Conservation (phyloP, 805 yeast species). For the Priceomyces medius region DNA sequence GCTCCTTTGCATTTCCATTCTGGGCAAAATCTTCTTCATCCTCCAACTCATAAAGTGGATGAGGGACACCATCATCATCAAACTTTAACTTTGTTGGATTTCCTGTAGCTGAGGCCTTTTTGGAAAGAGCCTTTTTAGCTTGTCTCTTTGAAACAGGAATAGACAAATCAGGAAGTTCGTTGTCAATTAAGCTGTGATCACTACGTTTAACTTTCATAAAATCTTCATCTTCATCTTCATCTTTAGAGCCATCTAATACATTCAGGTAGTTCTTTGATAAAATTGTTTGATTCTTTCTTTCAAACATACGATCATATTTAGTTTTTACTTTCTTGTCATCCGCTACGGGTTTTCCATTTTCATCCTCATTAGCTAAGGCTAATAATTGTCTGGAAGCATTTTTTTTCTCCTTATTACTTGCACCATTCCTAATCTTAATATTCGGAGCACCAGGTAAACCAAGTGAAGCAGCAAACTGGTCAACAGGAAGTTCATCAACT, state of each 20-base stretch:
- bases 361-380: slow-evolving; percentile 49
- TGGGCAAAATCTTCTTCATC: slow-evolving; percentile 83
- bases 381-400: slow-evolving; percentile 74
- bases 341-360: slow-evolving; percentile 49
- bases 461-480: slow-evolving; percentile 79
- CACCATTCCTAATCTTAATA: slow-evolving; percentile 62
- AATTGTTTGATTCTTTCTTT: slow-evolving; percentile 88
- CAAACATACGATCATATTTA: slow-evolving; percentile 93
- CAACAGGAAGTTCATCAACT: slow-evolving; percentile 72
- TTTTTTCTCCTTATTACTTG: slow-evolving; percentile 68
- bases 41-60: slow-evolving; percentile 86
- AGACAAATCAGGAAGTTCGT: slow-evolving; percentile 59
- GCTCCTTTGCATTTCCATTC: slow-evolving; percentile 66
- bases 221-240: slow-evolving; percentile 54
- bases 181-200: slow-evolving; percentile 69
- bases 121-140: slow-evolving; percentile 81
- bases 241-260: slow-evolving; percentile 44
- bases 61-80: slow-evolving; percentile 94
- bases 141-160: slow-evolving; percentile 79
- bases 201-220: slow-evolving; percentile 78
- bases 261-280: slow-evolving; percentile 84
- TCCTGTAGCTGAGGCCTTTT: slow-evolving; percentile 68
- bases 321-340: slow-evolving; percentile 61
- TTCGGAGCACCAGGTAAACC: slow-evolving; percentile 98
- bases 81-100: slow-evolving; percentile 77